Evolutionary conservation across 1,284 basidiomycete genomes (phyloP), one percentile per base, ranked within the genome.

Genomic region (Ustilago trichophora): DNA sequence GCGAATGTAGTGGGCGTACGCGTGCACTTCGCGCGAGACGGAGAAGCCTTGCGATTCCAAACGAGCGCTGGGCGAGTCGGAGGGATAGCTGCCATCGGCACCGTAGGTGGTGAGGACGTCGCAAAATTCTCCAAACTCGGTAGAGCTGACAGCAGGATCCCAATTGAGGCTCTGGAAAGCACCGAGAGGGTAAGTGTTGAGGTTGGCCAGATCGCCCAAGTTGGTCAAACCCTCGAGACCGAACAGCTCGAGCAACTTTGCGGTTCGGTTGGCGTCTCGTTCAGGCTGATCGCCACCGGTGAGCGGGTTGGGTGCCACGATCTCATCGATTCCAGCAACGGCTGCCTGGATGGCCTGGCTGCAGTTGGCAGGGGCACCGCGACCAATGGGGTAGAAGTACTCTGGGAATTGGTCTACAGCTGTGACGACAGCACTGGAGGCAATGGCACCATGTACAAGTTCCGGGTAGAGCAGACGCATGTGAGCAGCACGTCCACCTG

Each of bases 401-500:
- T 85, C 74, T 1, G 82, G 82, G 45, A 82, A 84, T 40, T 77
- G 62, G 27, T 75, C 76, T 5, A 73, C 51, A 0, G 79, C 78
- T 2, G 68, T 53, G 18, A 78, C 74, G 0, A 82, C 83, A 0
- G 77, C 82, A 11, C 76, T 79, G 8, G 90, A 92, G 1, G 93
- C 92, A 65, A 98, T 95, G 0, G 91, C 90, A 16, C 93, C 95
- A 82, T 87, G 94, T 4, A 94, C 91, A 11, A 94, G 85, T 21
- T 95, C 87, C 0, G 93, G 93, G 76, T 92, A 92, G 10, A 93
- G 84, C 26, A 92, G 50, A 44, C 87, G 88, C 90, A 97, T 93
- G 76, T 97, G 92, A 0, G 95, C 95, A 0, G 93, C 89, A 15
- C 94, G 88, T 5, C 92, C 94, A 44, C 95, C 95, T 6, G 94